phyloP scores from a whole-genome alignment of 2,329 filamentous ascomycete species.

The Paraphaeosphaeria minitans region DNA sequence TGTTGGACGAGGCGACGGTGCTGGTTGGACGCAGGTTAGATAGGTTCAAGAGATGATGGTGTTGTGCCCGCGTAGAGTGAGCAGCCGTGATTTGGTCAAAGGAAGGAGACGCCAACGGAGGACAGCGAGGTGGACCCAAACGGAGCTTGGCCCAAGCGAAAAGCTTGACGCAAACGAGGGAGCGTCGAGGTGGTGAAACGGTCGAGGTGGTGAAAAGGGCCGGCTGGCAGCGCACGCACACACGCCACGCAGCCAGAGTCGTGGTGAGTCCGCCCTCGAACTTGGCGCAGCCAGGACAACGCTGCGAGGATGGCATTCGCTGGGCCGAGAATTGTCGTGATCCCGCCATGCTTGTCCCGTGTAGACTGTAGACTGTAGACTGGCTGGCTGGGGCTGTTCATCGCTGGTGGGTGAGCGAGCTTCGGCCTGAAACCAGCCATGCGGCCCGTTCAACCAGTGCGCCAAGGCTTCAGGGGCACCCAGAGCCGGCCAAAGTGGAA shows the following conservation, averaged over 20 bases:
- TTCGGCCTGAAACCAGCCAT: background rate
- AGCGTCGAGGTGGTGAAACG: conserved; percentile 18
- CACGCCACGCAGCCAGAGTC: background rate
- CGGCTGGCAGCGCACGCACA: background rate
- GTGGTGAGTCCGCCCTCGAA: conserved; percentile 4
- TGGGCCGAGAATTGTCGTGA: background rate
- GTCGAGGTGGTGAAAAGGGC: background rate
- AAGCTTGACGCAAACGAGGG: conserved; percentile 12
- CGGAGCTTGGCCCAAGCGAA: too few species aligned
- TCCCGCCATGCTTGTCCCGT: background rate
- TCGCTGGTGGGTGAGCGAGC: background rate
- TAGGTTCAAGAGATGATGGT: background rate
- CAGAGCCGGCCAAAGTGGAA: background rate
- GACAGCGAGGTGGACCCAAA: too few species aligned
- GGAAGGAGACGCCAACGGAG: conserved; percentile 9
- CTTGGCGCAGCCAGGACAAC: background rate
- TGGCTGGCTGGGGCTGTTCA: background rate
- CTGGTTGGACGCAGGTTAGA: background rate
- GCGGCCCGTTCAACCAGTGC: background rate
- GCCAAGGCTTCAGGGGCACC: conserved; percentile 10
- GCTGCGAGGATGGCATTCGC: conserved; percentile 5
- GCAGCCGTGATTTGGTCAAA: background rate
- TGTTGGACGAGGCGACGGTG: background rate
- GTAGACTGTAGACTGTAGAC: conserved; percentile 8
- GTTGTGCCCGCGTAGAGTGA: background rate